phyloP scores from a whole-genome alignment of 2,329 filamentous ascomycete species.

The Arthrinium puccinioides region DNA sequence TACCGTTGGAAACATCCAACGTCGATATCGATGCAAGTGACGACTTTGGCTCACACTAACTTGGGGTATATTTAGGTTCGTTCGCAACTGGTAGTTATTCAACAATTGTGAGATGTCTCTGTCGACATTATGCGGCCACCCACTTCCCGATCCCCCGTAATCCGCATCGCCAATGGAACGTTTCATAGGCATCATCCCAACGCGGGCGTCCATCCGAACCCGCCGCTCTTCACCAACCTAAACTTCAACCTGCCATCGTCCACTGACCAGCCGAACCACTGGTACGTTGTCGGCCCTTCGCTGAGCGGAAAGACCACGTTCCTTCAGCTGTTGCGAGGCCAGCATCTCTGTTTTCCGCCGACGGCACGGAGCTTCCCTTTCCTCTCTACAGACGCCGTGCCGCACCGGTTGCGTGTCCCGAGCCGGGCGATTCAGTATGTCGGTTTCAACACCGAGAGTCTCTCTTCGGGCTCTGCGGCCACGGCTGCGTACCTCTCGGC shows the following conservation, averaged over 20 bases:
- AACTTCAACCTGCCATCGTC: slow-evolving; percentile 61
- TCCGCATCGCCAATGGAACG: slow-evolving; percentile 70
- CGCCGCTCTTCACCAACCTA: slow-evolving; percentile 65
- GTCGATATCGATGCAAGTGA: too few species aligned
- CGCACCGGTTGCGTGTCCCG: slow-evolving; percentile 46
- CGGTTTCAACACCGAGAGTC: slow-evolving; percentile 74
- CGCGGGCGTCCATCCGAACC: slow-evolving; percentile 47
- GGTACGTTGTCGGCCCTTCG: slow-evolving; percentile 79
- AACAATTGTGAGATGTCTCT: slow-evolving; percentile 9
- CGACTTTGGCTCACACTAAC: too few species aligned
- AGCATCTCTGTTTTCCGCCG: slow-evolving; percentile 69
- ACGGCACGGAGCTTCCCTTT: slow-evolving; percentile 72
- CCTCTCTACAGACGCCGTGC: slow-evolving; percentile 56
- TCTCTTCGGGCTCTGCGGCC: slow-evolving; percentile 40
- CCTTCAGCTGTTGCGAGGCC: slow-evolving; percentile 69
- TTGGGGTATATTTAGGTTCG: too few species aligned
- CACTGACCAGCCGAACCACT: slow-evolving; percentile 50
- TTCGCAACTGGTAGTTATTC: too few species aligned
- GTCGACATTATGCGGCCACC: slow-evolving; percentile 29
- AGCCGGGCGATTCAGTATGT: slow-evolving; percentile 76
- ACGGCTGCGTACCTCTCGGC: slow-evolving; percentile 81
- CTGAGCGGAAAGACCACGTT: slow-evolving; percentile 76
- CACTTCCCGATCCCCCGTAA: slow-evolving; percentile 45
- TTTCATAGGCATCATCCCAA: slow-evolving; percentile 74
- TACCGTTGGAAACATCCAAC: too few species aligned